A percentile compares a stretch with the other conserved stretches of the same genome.
Evolutionary conservation across 768 basidiomycete species (phyloP).

Genomic region (Suillus bovinus): DNA sequence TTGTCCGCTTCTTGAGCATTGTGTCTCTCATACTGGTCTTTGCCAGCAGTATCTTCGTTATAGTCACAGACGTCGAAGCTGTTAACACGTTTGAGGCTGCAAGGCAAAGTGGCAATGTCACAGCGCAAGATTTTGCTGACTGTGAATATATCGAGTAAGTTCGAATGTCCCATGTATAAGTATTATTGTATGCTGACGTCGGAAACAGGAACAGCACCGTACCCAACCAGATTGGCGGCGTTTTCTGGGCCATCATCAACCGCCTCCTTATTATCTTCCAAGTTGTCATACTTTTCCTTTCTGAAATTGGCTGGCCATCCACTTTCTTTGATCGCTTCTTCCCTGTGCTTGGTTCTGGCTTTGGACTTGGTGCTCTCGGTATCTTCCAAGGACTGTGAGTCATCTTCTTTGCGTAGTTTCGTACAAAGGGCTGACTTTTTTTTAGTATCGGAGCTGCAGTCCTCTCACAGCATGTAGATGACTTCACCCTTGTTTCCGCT

Average conservation of each 20-base stretch:
- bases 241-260: conserved; percentile 90
- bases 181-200: conserved; percentile 1
- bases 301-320: conserved; percentile 81
- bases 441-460: conserved; percentile 66
- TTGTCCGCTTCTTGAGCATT: conserved; percentile 75
- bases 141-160: conserved; percentile 81
- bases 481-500: conserved; percentile 86
- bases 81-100: conserved; percentile 63
- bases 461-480: conserved; percentile 78
- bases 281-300: conserved; percentile 74
- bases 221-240: conserved; percentile 87
- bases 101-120: conserved; percentile 32
- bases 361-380: conserved; percentile 86
- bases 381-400: conserved; percentile 84
- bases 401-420: conserved; percentile 1
- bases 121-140: conserved; percentile 40
- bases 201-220: conserved; percentile 69
- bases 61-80: conserved; percentile 73
- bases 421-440: conserved; percentile 10
- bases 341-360: conserved; percentile 80
- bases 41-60: conserved; percentile 71
- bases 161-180: conserved; percentile 6
- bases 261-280: conserved; percentile 87
- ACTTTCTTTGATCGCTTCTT: conserved; percentile 82
- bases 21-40: conserved; percentile 79